Evolutionary conservation across 1,284 basidiomycete species (phyloP), one percentile per base, ranked within the genome.

Genomic region (Chiua sp.): DNA sequence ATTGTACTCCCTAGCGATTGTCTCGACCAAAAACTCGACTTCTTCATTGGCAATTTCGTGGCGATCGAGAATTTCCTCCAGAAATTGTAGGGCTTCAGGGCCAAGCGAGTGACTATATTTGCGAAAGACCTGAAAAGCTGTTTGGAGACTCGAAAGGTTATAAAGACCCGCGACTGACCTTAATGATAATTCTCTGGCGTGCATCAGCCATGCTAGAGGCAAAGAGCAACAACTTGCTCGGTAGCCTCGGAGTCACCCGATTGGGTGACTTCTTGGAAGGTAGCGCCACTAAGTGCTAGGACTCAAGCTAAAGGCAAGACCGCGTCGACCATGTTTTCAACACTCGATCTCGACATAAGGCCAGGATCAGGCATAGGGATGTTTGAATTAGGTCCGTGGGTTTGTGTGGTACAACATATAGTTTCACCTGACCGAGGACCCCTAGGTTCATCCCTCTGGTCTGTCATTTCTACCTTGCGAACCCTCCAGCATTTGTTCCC

Each of bases 1-100:
- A 68, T 95, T 93, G 68, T 96, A 97, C 69, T 95, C 93, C 67
- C 90, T 88, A 6, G 94, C 93, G 60, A 96, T 84, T 56, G 87
- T 86, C 66, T 96, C 94, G 11, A 96, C 77, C 18, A 91, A 91
- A n/a, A 80, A 80, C 57, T 93, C 90, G 8, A 92, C 80, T 53
- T 94, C 91, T 57, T 88, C 87, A 68, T 90, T 84, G 4, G 78
- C 68, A 55, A 93, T 88, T 37, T 87, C 86, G 71, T 92, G 86
- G 56, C 81, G 75, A 56, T 87, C 82, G 18, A 93, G 76, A 39
- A 94, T 83, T 15, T 83, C 79, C 68, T 93, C 90, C 35, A 93
- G 69, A 62, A 89, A 85, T 48, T 85, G 82, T 26, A 92, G 75
- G 8, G 86, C 84, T 59, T 93, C 90, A 6, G 92, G 89, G 8